These are phyloP conservation scores for Suhomyces sp. DNA, from an alignment of 805 yeast species.

Conservation along the genomic window DNA sequence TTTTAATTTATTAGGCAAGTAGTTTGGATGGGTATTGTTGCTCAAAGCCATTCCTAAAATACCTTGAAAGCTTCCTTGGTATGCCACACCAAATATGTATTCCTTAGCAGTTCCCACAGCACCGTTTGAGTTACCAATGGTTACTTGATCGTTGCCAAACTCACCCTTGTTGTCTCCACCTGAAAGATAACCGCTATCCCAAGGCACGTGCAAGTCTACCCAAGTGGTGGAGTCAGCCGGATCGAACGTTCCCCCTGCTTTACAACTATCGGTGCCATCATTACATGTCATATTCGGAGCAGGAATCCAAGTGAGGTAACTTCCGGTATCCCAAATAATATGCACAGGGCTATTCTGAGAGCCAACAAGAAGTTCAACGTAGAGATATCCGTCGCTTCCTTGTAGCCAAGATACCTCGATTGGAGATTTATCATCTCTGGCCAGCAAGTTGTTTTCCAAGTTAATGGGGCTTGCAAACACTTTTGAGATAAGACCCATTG, in stretches of 20 bases:
- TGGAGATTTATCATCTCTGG: background rate
- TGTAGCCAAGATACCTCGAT: background rate
- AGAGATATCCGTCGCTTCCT: too few relatives aligned
- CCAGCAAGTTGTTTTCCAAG: background rate
- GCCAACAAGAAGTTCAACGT: background rate
- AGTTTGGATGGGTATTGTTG: background rate
- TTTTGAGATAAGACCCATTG: background rate
- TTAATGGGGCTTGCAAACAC: background rate
- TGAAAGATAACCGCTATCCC: too few relatives aligned
- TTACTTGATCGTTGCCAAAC: background rate
- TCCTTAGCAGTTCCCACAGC: background rate
- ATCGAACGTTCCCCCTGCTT: background rate
- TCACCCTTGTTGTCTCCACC: background rate
- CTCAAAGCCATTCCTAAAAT: background rate
- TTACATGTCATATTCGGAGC: background rate
- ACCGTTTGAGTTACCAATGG: background rate
- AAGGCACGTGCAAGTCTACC: background rate
- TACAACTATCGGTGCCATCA: background rate
- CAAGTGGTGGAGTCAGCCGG: background rate
- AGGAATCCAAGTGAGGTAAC: background rate
- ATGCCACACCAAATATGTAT: background rate
- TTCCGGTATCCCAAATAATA: background rate
- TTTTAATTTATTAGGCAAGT: conserved; percentile 11
- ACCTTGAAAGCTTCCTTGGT: background rate
- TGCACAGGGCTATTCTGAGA: background rate